Conservation (phyloP, 1,284 basidiomycete genomes). For the Vanrija pseudolonga region DNA sequence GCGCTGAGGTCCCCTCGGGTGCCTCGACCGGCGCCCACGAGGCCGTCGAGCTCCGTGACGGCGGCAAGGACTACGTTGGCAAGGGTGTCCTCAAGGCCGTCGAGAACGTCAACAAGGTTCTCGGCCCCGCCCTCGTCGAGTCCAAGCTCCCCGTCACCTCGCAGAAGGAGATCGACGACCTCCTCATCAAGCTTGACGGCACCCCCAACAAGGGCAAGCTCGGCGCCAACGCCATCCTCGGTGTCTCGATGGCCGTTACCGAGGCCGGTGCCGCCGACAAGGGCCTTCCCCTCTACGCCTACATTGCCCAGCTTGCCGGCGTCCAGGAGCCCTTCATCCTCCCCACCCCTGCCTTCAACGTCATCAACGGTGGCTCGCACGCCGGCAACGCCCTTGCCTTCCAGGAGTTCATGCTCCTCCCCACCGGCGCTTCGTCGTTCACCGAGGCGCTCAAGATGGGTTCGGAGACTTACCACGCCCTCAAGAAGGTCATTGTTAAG, state of each 20-base stretch:
- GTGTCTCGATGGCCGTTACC: conserved; percentile 93
- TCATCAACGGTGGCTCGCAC: conserved; percentile 99
- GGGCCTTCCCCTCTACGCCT: conserved; percentile 90
- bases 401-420: conserved; percentile 99
- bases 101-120: conserved; percentile 86
- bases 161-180: conserved; percentile 96
- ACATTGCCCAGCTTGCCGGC: conserved; percentile 92
- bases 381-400: conserved; percentile 99
- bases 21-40: conserved; percentile 98
- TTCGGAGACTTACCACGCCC: conserved; percentile 95
- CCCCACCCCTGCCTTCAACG: conserved; percentile 92
- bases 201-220: conserved; percentile 99
- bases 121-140: conserved; percentile 86
- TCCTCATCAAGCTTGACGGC: conserved; percentile 97
- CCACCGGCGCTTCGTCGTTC: conserved; percentile 86
- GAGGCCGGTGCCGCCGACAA: conserved; percentile 93
- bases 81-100: conserved; percentile 98
- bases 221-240: conserved; percentile 98
- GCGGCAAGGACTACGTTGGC: conserved; percentile 92
- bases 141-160: conserved; percentile 79
- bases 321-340: conserved; percentile 89
- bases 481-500: conserved; percentile 99
- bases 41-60: conserved; percentile 97
- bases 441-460: conserved; percentile 98
- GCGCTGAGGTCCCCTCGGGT: conserved; percentile 93